Percentiles rank a stretch among this genome's conserved stretches.
Evolutionary conservation across 768 basidiomycete species (phyloP).

Genomic region (Leccinum imitatum): DNA sequence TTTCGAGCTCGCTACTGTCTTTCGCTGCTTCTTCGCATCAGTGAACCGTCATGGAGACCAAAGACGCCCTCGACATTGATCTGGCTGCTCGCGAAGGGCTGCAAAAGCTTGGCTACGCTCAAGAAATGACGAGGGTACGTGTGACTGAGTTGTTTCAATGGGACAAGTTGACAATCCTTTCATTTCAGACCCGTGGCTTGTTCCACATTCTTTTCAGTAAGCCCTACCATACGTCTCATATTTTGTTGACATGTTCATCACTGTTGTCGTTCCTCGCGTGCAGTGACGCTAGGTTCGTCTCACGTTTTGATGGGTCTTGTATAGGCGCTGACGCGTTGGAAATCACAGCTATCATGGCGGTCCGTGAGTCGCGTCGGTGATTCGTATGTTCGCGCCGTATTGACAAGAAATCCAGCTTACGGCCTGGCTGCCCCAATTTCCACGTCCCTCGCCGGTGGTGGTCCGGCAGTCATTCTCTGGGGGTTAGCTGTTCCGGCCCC

Average conservation of each 20-base stretch:
- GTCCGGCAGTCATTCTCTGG: constrained; percentile 59
- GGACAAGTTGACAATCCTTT: neutral
- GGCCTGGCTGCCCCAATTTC: constrained; percentile 57
- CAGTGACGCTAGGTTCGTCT: constrained; percentile 50
- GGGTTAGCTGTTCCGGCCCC: constrained; percentile 36
- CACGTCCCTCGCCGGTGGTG: constrained; percentile 54
- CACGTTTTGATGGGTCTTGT: neutral
- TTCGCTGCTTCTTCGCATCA: neutral
- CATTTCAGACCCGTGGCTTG: constrained; percentile 45
- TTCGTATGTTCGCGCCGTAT: neutral
- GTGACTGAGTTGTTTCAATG: neutral
- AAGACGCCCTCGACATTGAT: constrained; percentile 22
- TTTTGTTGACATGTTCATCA: constrained; percentile 1
- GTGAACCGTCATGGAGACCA: constrained; percentile 11
- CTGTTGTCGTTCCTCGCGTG: neutral
- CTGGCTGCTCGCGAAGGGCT: constrained; percentile 35
- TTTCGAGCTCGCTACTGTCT: neutral
- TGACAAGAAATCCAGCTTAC: constrained; percentile 41
- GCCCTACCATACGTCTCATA: constrained; percentile 15
- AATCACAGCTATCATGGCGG: constrained; percentile 54
- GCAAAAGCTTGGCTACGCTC: constrained; percentile 55
- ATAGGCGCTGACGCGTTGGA: constrained; percentile 4
- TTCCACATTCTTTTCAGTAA: constrained; percentile 55
- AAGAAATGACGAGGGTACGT: constrained; percentile 53
- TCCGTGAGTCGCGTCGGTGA: constrained; percentile 44